Conservation (phyloP, 345 rosid genomes). For the Pelargonium nanum region DNA sequence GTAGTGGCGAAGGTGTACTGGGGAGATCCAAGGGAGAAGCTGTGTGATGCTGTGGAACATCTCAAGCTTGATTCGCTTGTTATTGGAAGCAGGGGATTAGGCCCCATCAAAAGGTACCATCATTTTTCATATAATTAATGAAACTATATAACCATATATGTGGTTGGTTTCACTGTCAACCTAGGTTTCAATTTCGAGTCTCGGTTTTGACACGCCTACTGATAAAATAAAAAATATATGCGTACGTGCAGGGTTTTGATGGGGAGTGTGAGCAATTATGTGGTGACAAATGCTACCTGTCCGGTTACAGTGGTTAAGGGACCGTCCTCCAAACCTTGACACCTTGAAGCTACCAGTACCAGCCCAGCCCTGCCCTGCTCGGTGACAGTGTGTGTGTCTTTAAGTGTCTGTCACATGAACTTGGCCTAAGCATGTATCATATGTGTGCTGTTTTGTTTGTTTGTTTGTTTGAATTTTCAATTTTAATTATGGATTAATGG, state of each 20-base stretch:
- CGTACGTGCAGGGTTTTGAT: constrained; percentile 42
- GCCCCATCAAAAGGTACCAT: constrained; percentile 35
- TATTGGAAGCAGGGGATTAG: constrained; percentile 48
- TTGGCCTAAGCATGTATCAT: too few species aligned
- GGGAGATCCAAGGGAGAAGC: constrained; percentile 55
- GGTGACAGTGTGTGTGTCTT: too few species aligned
- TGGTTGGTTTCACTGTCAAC: not conserved
- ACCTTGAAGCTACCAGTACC: too few species aligned
- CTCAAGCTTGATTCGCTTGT: constrained; percentile 38
- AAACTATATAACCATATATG: not conserved
- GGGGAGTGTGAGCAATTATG: constrained; percentile 71
- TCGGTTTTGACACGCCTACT: not conserved
- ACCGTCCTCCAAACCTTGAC: not conserved
- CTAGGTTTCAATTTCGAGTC: not conserved
- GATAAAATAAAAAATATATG: not conserved
- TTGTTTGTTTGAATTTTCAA: too few species aligned
- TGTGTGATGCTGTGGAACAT: constrained; percentile 36
- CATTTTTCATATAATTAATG: not conserved
- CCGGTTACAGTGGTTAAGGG: constrained; percentile 74
- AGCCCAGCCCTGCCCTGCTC: too few species aligned
- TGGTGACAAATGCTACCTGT: constrained; percentile 59
- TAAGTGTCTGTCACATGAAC: too few species aligned
- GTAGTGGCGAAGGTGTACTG: constrained; percentile 48
- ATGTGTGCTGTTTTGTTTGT: too few species aligned
- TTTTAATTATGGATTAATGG: too few species aligned